A percentile compares a stretch with the other conserved stretches of the same genome.
These are phyloP conservation scores for Viridothelium virens DNA, from an alignment of 495 filamentous ascomycete species.

Conservation along the genomic window DNA sequence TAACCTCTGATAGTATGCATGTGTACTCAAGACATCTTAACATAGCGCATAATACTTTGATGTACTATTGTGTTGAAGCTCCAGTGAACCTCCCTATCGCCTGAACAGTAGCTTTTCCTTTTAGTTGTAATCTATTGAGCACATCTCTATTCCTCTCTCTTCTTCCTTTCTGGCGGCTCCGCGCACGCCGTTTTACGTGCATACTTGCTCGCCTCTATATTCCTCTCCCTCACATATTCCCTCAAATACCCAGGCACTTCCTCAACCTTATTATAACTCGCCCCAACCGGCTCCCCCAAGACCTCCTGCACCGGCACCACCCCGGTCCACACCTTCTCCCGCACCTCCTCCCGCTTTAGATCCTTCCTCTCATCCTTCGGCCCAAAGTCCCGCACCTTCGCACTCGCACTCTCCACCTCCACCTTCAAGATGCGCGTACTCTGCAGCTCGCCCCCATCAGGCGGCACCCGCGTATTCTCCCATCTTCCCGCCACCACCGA, in stretches of 20 bases:
- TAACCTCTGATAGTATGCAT: too few species aligned
- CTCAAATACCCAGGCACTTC: slow-evolving; percentile 57
- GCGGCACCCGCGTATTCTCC: slow-evolving; percentile 61
- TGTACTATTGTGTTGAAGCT: too few species aligned
- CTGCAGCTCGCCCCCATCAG: slow-evolving; percentile 66
- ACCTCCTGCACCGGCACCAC: slow-evolving; percentile 67
- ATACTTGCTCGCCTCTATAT: slow-evolving; percentile 44
- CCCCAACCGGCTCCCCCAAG: slow-evolving; percentile 61
- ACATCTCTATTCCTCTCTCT: slow-evolving; percentile 15
- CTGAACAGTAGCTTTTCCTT: too few species aligned
- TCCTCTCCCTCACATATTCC: slow-evolving; percentile 48
- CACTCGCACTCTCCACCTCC: slow-evolving; percentile 60
- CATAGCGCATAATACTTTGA: too few species aligned
- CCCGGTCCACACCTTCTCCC: slow-evolving; percentile 64
- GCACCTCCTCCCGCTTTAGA: slow-evolving; percentile 51
- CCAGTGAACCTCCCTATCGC: too few species aligned
- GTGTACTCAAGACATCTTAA: too few species aligned
- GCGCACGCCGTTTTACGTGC: slow-evolving; percentile 45
- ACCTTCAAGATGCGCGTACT: slow-evolving; percentile 70
- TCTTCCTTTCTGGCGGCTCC: slow-evolving; percentile 28
- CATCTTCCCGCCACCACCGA: slow-evolving; percentile 62
- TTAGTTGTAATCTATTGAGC: background rate
- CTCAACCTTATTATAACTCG: slow-evolving; percentile 51
- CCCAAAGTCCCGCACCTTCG: slow-evolving; percentile 64
- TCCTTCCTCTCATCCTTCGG: slow-evolving; percentile 65